Evolutionary conservation across 345 rosid genomes (phyloP), one percentile per base, ranked within the genome.

Genomic region (Carallia pectinifolia): DNA sequence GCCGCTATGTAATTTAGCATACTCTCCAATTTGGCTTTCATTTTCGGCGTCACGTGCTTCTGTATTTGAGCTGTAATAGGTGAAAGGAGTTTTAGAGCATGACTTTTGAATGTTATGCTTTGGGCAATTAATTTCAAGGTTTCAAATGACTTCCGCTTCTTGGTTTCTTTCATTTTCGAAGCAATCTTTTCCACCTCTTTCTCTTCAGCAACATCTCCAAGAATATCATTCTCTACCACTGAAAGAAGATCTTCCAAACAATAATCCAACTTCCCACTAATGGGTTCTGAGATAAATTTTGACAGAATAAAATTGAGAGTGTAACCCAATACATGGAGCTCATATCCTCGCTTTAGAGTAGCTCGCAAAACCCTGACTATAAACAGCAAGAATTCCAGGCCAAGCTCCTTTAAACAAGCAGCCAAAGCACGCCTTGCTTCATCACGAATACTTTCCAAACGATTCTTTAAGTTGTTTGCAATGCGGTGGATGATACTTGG

Each of bases 171-270:
- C 98, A 90, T 95, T 75, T 92, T 95, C 29, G 87, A 81, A 72
- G 90, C 87, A 69, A 92, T 87, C 81, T 90, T 90, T 33, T 81
- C 90, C 76, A 84, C 98, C 68, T 90, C 97, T 73, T 90, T 95
- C 82, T 95, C 88, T 79, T 95, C 99, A 9, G 94, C 85, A 77
- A 92, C 97, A 81, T 87, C 87, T 70, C 98, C 97, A 65, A 95
- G 89, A 77, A 92, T 90, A 71, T 92, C 94, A 37, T 71, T 85
- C 76, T 83, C 88, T 61, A 88, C 96, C 55, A 88, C 88, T 53
- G 81, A 67, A 30, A 90, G 90, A 64, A 95, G 96, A 77, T 90
- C 98, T 36, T 74, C 85, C 81, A 89, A 71, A 80, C 97, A 92
- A 74, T 88, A 85, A 82, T 95, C 99, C 74, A 95, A 79, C 73